Evolutionary conservation across 176 grass and related monocot species (phyloP).

Genomic region (Secale cereale): DNA sequence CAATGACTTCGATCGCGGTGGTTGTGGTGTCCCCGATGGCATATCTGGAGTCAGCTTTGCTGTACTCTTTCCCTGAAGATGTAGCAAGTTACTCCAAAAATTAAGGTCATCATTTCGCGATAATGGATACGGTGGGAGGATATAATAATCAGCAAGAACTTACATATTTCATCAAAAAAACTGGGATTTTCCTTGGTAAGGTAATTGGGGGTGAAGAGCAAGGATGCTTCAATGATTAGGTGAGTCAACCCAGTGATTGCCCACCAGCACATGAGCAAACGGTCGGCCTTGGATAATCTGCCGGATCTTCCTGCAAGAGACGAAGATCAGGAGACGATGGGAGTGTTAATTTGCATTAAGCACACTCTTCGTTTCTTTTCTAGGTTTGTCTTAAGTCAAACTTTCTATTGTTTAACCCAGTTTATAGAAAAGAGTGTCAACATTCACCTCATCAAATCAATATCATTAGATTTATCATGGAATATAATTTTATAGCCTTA

Average conservation of each 20-base stretch:
- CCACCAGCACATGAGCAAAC: conserved; percentile 91
- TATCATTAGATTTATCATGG: too few relatives aligned
- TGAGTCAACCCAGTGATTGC: conserved; percentile 75
- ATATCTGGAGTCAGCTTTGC: conserved; percentile 88
- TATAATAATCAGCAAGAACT: background rate
- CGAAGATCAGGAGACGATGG: background rate
- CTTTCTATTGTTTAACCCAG: too few relatives aligned
- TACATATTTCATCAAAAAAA: conserved; percentile 86
- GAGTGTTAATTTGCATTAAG: too few relatives aligned
- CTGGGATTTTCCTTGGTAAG: conserved; percentile 54
- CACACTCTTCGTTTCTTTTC: too few relatives aligned
- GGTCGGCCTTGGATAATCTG: conserved; percentile 58
- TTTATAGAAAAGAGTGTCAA: too few relatives aligned
- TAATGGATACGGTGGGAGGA: too few relatives aligned
- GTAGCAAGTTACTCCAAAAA: too few relatives aligned
- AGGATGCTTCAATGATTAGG: conserved; percentile 68
- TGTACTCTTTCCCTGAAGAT: conserved; percentile 86
- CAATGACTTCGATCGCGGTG: conserved; percentile 68
- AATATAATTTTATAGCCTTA: too few relatives aligned
- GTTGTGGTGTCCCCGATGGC: conserved; percentile 52
- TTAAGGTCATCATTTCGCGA: too few relatives aligned
- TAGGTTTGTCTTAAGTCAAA: too few relatives aligned
- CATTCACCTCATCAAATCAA: too few relatives aligned
- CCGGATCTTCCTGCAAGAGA: conserved; percentile 39
- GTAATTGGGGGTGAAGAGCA: conserved; percentile 60